phyloP scores from a whole-genome alignment of 2,329 filamentous ascomycete genomes.

The Aspergillus spinulosporus region DNA sequence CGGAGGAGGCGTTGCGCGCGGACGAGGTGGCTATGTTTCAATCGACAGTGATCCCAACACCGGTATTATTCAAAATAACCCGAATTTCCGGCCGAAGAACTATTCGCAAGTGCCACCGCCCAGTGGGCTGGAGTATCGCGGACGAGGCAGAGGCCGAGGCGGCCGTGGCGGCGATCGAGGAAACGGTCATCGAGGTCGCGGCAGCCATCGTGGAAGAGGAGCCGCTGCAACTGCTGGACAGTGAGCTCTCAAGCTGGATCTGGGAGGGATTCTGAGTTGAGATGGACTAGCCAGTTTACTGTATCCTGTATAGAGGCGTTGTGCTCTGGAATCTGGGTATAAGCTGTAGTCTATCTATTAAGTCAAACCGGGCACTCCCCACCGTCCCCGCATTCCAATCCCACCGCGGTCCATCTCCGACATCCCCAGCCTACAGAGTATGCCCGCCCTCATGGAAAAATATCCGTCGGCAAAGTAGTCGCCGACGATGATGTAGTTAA shows the following conservation, averaged over 20 bases:
- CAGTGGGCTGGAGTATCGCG: constrained; percentile 40
- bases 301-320: constrained; percentile 3
- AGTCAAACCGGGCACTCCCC: not conserved
- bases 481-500: not conserved
- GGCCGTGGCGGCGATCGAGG: constrained; percentile 32
- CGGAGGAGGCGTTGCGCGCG: constrained; percentile 21
- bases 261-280: not conserved
- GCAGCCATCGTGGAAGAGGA: constrained; percentile 31
- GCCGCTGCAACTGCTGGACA: constrained; percentile 16
- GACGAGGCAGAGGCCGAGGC: constrained; percentile 29
- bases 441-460: constrained; percentile 1
- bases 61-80: constrained; percentile 58
- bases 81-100: constrained; percentile 56
- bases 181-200: constrained; percentile 27
- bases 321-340: constrained; percentile 2
- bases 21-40: constrained; percentile 40
- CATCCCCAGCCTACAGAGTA: not conserved
- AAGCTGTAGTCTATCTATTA: not conserved
- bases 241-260: not conserved
- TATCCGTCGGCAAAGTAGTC: constrained; percentile 7
- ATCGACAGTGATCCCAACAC: constrained; percentile 54
- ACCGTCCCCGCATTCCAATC: constrained; percentile 7
- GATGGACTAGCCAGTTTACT: not conserved
- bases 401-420: not conserved
- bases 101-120: constrained; percentile 55